Conservation (phyloP, 495 filamentous ascomycete species). For the Neurospora hispaniola region DNA sequence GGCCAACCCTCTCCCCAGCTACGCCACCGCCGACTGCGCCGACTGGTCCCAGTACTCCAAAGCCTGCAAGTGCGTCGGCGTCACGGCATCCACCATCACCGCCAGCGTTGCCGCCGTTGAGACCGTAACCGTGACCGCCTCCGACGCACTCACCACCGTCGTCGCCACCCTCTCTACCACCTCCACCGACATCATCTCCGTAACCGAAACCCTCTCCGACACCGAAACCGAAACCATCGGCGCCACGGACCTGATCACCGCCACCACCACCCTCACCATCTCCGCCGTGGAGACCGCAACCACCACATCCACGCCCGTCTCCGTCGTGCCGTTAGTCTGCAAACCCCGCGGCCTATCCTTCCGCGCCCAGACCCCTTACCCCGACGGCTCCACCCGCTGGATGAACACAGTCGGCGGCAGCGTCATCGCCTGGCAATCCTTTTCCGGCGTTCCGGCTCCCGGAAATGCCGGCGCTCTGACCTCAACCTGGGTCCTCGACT, state of each 20-base stretch:
- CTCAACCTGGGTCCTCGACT: neutral
- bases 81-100: neutral
- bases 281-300: neutral
- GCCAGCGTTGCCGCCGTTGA: neutral
- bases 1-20: neutral
- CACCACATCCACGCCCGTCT: neutral
- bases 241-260: neutral
- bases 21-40: neutral
- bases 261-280: neutral
- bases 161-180: neutral
- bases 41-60: constrained; percentile 1
- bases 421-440: neutral
- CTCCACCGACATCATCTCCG: neutral
- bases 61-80: constrained; percentile 1
- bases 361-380: neutral
- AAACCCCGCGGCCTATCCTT: neutral
- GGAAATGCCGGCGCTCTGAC: neutral
- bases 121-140: neutral
- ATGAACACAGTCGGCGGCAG: neutral
- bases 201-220: neutral
- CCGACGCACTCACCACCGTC: neutral
- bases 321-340: neutral
- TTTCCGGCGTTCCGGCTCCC: neutral
- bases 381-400: neutral
- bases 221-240: neutral